Evolutionary conservation across 1,284 basidiomycete species (phyloP).

Genomic region (Albatrellus sp.): DNA sequence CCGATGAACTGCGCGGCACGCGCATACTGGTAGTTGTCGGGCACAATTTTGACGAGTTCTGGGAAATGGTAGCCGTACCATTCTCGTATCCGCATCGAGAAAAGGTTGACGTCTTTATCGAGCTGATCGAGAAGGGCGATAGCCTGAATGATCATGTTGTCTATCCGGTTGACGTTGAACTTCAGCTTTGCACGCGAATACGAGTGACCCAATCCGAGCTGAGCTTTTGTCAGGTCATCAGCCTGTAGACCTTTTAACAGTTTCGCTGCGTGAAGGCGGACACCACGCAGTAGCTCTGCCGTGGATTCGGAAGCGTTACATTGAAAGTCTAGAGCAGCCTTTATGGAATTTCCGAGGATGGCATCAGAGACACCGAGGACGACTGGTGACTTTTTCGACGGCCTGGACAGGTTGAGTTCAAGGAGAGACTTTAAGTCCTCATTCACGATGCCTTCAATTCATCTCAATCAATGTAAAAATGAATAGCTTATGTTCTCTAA

Average conservation of each 20-base stretch:
- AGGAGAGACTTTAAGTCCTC: constrained; percentile 81
- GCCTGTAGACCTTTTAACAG: constrained; percentile 83
- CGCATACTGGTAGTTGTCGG: constrained; percentile 96
- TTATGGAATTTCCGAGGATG: constrained; percentile 73
- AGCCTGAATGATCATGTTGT: constrained; percentile 99
- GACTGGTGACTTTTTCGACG: constrained; percentile 73
- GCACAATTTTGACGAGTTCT: constrained; percentile 88
- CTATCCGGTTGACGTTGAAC: constrained; percentile 98
- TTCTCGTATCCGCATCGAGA: constrained; percentile 96
- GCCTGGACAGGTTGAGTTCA: constrained; percentile 78
- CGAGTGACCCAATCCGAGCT: constrained; percentile 94
- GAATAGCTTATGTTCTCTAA: constrained; percentile 20
- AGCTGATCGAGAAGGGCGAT: constrained; percentile 97
- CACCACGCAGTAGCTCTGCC: constrained; percentile 86
- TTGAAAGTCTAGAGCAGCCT: constrained; percentile 63
- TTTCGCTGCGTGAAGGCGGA: constrained; percentile 87
- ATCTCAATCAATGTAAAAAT: constrained; percentile 2
- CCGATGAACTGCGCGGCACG: constrained; percentile 80
- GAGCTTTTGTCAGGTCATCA: constrained; percentile 86
- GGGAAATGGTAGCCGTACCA: constrained; percentile 99
- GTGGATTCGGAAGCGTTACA: constrained; percentile 85
- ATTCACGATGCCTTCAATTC: constrained; percentile 63
- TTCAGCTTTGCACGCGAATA: constrained; percentile 98
- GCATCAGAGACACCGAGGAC: constrained; percentile 80
- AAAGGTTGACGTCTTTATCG: constrained; percentile 99